Base-by-base conservation (phyloP, 768 basidiomycete genomes). In the Tricholoma terreum region DNA sequence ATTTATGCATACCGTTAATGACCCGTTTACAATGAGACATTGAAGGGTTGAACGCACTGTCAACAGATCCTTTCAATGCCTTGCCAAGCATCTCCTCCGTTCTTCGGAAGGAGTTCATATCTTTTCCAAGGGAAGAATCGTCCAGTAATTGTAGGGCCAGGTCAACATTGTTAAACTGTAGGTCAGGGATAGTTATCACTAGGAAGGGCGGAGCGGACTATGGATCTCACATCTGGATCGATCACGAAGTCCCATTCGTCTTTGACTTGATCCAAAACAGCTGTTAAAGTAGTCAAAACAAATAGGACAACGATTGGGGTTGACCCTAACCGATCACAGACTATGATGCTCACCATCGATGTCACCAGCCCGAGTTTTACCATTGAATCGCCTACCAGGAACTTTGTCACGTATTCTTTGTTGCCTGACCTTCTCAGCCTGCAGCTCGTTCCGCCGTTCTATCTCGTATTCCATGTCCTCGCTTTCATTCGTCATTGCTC, bases 231-330 rank as follows among this genome's bases (percentile, higher is more conserved):
- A 70, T 92, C 88, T 35, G 88, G 82, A 59, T 92, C 84, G 54
- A 87, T 84, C 31, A 94, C 86, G 65, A 92, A 88, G 64, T 91
- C 90, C 94, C 94, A 97, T 55, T 89, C 92, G 62, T 90, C 87
- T 67, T 83, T 86, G 61, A 97, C 90, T 70, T 92, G 85, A 61
- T 92, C 86, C 59, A 97, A 73, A 12, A 96, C 81, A 60, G 90
- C 92, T 95, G 61, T 1, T 54, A 17, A 46, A 45, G 52, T 30
- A 14, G 54, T 50, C 24, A 55, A 52, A 54, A 50, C 22, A n/a
- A 31, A 45, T n/a, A 52, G 27, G 19, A 46, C n/a, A 38, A 48
- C 22, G 33, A 61, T 27, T 46, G 46, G 21, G 21, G 31, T 56
- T 35, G 34, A 38, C 56, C 10, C 14, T 27, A 57, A 21, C 19